Conservation (phyloP, 257 asterid genomes). For the Hygrophila difformis region DNA sequence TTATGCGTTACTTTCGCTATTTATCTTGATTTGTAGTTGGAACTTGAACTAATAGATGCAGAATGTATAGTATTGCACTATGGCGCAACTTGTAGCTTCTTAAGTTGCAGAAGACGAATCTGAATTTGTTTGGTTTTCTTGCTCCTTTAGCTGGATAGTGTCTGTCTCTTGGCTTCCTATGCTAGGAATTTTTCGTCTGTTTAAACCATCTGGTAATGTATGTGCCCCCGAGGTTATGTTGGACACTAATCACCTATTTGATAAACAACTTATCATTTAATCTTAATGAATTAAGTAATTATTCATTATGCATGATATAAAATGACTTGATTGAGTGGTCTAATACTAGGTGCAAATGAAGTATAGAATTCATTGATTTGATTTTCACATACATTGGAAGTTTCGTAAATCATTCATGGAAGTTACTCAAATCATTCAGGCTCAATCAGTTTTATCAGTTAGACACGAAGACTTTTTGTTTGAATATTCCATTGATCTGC, state of each 20-base stretch:
- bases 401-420: too few relatives aligned
- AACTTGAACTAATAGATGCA: not conserved
- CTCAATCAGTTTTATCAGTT: too few relatives aligned
- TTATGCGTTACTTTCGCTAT: not conserved
- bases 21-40: slow-evolving; percentile 1
- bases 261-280: too few relatives aligned
- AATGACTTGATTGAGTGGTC: too few relatives aligned
- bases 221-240: slow-evolving; percentile 1
- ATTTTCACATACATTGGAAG: too few relatives aligned
- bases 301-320: too few relatives aligned
- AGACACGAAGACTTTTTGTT: not conserved
- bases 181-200: not conserved
- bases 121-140: not conserved
- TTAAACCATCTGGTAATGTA: not conserved
- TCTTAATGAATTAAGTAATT: too few relatives aligned
- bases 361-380: too few relatives aligned
- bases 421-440: too few relatives aligned
- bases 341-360: too few relatives aligned
- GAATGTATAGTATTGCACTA: not conserved
- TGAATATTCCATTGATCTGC: slow-evolving; percentile 6
- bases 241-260: too few relatives aligned
- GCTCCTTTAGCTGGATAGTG: not conserved
- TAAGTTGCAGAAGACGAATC: not conserved
- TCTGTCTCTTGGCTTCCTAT: not conserved
- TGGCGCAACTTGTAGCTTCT: not conserved